Percentiles rank a stretch among this genome's conserved stretches.
Conservation (phyloP, 495 filamentous ascomycete species). For the Collariella sp. region DNA sequence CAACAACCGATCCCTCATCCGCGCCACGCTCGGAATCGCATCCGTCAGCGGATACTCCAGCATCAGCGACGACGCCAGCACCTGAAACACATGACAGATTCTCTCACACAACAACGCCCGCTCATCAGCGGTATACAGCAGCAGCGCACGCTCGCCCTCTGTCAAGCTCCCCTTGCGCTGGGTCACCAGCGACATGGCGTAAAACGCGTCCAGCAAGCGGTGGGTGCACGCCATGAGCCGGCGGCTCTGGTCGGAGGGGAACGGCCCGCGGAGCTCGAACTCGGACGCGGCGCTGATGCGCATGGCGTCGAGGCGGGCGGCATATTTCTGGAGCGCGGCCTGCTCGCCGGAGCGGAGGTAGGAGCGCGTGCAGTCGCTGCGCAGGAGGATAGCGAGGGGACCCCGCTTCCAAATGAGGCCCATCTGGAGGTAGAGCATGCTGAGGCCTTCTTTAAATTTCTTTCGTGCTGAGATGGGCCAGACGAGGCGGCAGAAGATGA, state of each 20-base stretch:
- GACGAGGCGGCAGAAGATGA: conserved; percentile 79
- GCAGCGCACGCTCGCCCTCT: conserved; percentile 67
- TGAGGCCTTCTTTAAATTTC: conserved; percentile 79
- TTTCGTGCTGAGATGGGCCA: conserved; percentile 86
- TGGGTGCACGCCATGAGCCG: conserved; percentile 70
- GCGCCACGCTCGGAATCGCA: conserved; percentile 70
- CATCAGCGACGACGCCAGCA: conserved; percentile 85
- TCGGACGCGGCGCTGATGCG: conserved; percentile 67
- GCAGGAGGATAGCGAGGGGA: conserved; percentile 66
- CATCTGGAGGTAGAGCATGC: conserved; percentile 84
- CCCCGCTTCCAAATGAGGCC: conserved; percentile 95
- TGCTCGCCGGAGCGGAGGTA: conserved; percentile 84
- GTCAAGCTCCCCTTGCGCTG: conserved; percentile 67
- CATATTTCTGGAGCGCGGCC: conserved; percentile 50
- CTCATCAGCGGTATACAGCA: conserved; percentile 73
- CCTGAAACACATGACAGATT: conserved; percentile 89
- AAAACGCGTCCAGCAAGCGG: conserved; percentile 81
- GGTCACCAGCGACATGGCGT: conserved; percentile 91
- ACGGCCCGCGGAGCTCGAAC: conserved; percentile 76
- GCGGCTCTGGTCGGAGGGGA: conserved; percentile 59
- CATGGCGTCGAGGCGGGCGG: conserved; percentile 62
- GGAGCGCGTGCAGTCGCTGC: conserved; percentile 41
- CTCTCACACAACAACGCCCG: conserved; percentile 68
- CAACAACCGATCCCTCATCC: conserved; percentile 74
- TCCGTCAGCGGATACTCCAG: conserved; percentile 88